A percentile compares a stretch with the other conserved stretches of the same genome.
phyloP scores from a whole-genome alignment of 1,284 basidiomycete species.

The Tylopilus orsonianus region DNA sequence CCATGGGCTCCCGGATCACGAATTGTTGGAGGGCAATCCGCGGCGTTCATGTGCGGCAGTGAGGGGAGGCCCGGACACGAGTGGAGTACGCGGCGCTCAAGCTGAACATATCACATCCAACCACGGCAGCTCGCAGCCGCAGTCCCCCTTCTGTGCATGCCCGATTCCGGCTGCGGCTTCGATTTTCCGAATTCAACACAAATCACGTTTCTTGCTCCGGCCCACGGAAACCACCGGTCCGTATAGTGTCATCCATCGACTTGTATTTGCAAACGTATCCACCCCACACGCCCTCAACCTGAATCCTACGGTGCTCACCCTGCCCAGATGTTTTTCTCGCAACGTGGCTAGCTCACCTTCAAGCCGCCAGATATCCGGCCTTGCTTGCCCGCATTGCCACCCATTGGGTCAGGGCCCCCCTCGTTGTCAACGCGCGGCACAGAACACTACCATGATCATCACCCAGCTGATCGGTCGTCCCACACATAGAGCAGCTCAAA shows the following conservation, averaged over 20 bases:
- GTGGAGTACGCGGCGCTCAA: neutral
- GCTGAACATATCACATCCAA: too few relatives aligned
- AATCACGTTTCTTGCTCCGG: neutral
- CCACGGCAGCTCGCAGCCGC: neutral
- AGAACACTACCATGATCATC: conserved; percentile 6
- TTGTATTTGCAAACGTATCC: conserved; percentile 4
- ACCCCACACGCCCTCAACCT: conserved; percentile 17
- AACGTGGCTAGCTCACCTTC: conserved; percentile 17
- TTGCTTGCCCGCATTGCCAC: conserved; percentile 10
- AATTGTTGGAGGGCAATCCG: neutral
- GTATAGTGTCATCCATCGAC: neutral
- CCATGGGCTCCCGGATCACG: neutral
- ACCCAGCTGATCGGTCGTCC: conserved; percentile 14
- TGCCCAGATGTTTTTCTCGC: conserved; percentile 5
- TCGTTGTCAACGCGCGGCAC: conserved; percentile 29
- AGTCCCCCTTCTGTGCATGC: neutral
- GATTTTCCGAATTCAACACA: neutral
- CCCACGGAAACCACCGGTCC: neutral
- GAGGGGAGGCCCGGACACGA: neutral
- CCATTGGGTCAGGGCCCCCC: conserved; percentile 1
- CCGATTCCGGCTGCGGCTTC: conserved; percentile 1
- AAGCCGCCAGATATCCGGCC: conserved; percentile 5
- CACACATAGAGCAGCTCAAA: conserved; percentile 6
- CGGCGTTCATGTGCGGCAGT: neutral
- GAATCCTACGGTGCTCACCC: conserved; percentile 1